Percentiles rank a stretch among this genome's conserved stretches.
Conservation (phyloP, 306 rosid genomes). For the Vachellia pachyceras region DNA sequence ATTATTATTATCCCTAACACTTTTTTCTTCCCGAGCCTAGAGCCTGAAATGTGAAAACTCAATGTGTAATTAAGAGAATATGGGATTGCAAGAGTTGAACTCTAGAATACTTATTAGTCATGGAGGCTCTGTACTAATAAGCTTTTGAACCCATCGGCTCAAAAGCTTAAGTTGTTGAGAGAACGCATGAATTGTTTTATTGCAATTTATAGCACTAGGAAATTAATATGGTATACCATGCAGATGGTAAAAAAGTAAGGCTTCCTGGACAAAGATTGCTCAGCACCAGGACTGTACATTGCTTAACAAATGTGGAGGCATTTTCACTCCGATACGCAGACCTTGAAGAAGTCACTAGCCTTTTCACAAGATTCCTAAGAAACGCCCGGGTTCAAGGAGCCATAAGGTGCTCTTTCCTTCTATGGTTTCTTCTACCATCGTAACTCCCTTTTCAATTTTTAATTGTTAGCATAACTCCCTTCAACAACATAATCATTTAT, state of each 20-base stretch:
- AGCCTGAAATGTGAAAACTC: neutral
- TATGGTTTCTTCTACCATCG: neutral
- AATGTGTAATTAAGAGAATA: neutral
- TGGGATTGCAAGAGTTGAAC: neutral
- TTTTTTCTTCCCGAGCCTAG: neutral
- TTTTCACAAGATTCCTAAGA: slow-evolving; percentile 74
- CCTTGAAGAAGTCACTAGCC: slow-evolving; percentile 84
- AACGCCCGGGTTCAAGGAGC: slow-evolving; percentile 79
- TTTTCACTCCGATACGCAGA: slow-evolving; percentile 79
- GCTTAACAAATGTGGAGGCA: slow-evolving; percentile 84
- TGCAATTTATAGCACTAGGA: neutral
- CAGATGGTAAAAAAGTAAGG: slow-evolving; percentile 63
- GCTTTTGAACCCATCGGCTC: neutral
- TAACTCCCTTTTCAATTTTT: no score
- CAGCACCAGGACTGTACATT: slow-evolving; percentile 68
- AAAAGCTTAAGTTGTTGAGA: neutral
- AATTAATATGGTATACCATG: slow-evolving; percentile 26
- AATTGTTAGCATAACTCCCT: neutral
- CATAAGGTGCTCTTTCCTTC: slow-evolving; percentile 60
- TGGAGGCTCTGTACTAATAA: neutral
- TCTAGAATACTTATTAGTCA: neutral
- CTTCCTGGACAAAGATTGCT: slow-evolving; percentile 68
- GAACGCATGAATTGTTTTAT: neutral
- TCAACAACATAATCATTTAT: neutral
- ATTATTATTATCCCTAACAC: no score